Conservation (phyloP, 1,284 basidiomycete species). For the Fistulinella staudtii region DNA sequence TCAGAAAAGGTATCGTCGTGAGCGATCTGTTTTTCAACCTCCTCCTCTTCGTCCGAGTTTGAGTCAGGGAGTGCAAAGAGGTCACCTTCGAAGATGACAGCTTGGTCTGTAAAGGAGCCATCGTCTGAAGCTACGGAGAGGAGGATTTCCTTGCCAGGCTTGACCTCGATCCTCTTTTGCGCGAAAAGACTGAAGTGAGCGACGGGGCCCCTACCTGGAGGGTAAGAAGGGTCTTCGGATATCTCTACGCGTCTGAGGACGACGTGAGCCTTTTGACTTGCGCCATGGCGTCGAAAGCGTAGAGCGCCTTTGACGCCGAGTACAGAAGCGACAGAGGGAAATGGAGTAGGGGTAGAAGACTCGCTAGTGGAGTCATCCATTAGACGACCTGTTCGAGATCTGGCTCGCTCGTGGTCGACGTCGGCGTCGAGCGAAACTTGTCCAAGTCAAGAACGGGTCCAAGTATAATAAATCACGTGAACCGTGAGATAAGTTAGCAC, state of each 20-base stretch:
- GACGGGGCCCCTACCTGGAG: conserved; percentile 34
- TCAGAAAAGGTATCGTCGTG: conserved; percentile 37
- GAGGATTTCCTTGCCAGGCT: conserved; percentile 62
- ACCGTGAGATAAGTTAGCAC: conserved; percentile 10
- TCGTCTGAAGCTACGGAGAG: conserved; percentile 51
- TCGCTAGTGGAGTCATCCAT: conserved; percentile 34
- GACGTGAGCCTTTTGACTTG: conserved; percentile 56
- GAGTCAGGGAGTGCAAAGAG: conserved; percentile 34
- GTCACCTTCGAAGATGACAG: conserved; percentile 55
- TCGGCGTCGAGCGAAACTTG: background rate
- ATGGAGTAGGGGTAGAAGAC: conserved; percentile 13
- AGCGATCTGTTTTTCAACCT: conserved; percentile 35
- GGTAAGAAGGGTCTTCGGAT: conserved; percentile 42
- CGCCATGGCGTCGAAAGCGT: conserved; percentile 54
- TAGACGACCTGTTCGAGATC: conserved; percentile 3
- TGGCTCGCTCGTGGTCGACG: conserved; percentile 1
- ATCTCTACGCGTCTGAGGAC: conserved; percentile 53
- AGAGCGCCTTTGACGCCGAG: conserved; percentile 52
- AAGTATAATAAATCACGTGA: conserved; percentile 17
- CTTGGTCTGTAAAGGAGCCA: conserved; percentile 48
- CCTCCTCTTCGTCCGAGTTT: conserved; percentile 37
- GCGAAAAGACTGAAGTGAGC: conserved; percentile 60
- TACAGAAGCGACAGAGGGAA: conserved; percentile 39
- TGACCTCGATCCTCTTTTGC: conserved; percentile 61
- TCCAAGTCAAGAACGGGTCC: background rate